Percentiles rank a stretch among this genome's conserved stretches.
Evolutionary conservation across 2,329 filamentous ascomycete species (phyloP).

Genomic region (Westerdykella sp.): DNA sequence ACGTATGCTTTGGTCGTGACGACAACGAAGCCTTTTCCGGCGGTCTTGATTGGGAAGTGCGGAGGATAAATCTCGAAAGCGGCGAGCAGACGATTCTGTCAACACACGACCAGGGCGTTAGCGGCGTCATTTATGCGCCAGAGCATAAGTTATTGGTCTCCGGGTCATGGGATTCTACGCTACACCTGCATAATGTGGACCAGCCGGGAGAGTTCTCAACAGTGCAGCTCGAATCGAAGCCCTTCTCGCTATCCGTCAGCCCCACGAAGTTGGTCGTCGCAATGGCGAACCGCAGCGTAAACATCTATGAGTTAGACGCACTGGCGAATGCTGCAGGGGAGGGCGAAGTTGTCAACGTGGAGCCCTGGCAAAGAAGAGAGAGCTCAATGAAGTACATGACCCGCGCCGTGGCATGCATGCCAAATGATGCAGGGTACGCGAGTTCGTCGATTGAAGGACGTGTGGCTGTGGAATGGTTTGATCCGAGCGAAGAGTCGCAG

Average conservation of each 20-base stretch:
- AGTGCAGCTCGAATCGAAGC: constrained; percentile 73
- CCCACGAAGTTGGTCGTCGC: constrained; percentile 86
- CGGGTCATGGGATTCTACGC: constrained; percentile 85
- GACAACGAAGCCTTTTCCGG: constrained; percentile 80
- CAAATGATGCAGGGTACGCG: constrained; percentile 89
- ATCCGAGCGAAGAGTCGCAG: constrained; percentile 79
- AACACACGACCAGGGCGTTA: constrained; percentile 72
- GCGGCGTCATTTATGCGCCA: constrained; percentile 74
- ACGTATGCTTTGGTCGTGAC: constrained; percentile 81
- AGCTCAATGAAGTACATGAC: constrained; percentile 96
- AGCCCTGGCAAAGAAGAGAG: constrained; percentile 90
- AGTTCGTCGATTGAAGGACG: constrained; percentile 89
- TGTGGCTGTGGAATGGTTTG: constrained; percentile 97
- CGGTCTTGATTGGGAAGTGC: constrained; percentile 81
- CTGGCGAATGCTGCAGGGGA: constrained; percentile 44
- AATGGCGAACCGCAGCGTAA: constrained; percentile 87
- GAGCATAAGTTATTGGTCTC: constrained; percentile 75
- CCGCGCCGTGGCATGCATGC: constrained; percentile 89
- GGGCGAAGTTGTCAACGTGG: constrained; percentile 45
- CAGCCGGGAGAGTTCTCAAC: constrained; percentile 52
- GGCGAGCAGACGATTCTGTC: constrained; percentile 69
- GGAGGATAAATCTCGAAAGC: constrained; percentile 65
- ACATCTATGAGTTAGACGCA: constrained; percentile 82
- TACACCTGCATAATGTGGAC: constrained; percentile 72
- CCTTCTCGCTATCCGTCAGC: constrained; percentile 74